These are phyloP conservation scores for Tricholoma saponaceum DNA, from an alignment of 768 basidiomycete species.

Conservation along the genomic window DNA sequence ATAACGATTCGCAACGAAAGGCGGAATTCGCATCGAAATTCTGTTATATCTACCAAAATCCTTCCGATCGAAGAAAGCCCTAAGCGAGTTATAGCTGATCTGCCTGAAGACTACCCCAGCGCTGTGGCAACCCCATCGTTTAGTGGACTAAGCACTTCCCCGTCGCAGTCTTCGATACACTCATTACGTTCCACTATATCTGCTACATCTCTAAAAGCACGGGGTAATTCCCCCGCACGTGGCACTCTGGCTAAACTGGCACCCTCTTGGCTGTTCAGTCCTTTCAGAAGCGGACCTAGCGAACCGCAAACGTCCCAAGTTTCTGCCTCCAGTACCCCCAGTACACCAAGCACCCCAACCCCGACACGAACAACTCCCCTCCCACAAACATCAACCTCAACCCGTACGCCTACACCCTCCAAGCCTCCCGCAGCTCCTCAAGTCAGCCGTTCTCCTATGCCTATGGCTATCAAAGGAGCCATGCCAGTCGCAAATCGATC, in stretches of 20 bases:
- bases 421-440: constrained; percentile 30
- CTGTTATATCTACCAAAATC: constrained; percentile 44
- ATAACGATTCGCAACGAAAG: constrained; percentile 38
- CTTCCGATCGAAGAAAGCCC: constrained; percentile 74
- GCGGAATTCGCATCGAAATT: constrained; percentile 46
- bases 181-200: constrained; percentile 52
- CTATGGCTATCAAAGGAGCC: constrained; percentile 39
- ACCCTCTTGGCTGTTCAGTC: constrained; percentile 77
- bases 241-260: constrained; percentile 56
- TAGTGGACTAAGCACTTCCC: constrained; percentile 49
- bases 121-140: constrained; percentile 18
- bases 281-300: constrained; percentile 60
- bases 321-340: constrained; percentile 44
- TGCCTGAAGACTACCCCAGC: constrained; percentile 42
- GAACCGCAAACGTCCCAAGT: constrained; percentile 61
- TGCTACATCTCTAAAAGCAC: constrained; percentile 35
- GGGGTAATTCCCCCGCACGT: constrained; percentile 24
- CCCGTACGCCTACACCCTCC: constrained; percentile 28
- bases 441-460: constrained; percentile 30
- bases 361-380: constrained; percentile 5
- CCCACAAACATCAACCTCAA: constrained; percentile 24
- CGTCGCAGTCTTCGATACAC: constrained; percentile 63
- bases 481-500: constrained; percentile 32
- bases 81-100: constrained; percentile 40
- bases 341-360: constrained; percentile 18